Evolutionary conservation across 345 rosid species (phyloP).

Genomic region (Bruguiera sexangula): DNA sequence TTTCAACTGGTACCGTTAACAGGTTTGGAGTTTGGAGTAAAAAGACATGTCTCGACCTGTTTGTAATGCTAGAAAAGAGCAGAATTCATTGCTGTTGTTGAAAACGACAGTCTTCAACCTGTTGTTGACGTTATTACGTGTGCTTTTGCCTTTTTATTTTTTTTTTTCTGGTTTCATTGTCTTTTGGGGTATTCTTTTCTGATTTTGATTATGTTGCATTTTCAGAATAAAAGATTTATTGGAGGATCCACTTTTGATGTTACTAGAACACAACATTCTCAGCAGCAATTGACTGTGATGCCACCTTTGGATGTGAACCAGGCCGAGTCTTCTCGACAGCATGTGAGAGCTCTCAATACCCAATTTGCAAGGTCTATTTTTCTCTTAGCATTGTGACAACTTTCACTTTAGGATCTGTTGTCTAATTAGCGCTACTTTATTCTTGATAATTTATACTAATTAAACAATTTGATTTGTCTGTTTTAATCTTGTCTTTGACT

Average conservation of each 20-base stretch:
- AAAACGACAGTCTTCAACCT: neutral
- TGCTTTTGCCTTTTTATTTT: neutral
- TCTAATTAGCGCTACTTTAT: neutral
- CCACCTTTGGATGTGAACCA: slow-evolving; percentile 47
- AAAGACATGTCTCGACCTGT: too few species aligned
- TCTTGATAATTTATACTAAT: neutral
- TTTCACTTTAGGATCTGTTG: neutral
- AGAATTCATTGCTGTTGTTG: too few species aligned
- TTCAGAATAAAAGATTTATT: slow-evolving; percentile 60
- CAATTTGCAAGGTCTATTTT: slow-evolving; percentile 76
- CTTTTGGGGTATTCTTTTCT: slow-evolving; percentile 12
- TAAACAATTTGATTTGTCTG: neutral
- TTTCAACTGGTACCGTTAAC: too few species aligned
- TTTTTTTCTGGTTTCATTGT: neutral
- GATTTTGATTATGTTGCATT: slow-evolving; percentile 38
- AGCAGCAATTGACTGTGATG: slow-evolving; percentile 28
- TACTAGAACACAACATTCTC: slow-evolving; percentile 49
- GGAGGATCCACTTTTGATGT: slow-evolving; percentile 51
- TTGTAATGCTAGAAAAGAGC: too few species aligned
- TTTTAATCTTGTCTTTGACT: neutral
- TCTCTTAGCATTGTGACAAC: neutral
- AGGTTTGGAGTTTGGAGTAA: too few species aligned
- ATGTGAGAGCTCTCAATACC: slow-evolving; percentile 87
- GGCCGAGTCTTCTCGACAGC: slow-evolving; percentile 70
- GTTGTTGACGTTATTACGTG: neutral